Base-by-base conservation (phyloP, 352 stramenopile genomes). In the Phytophthora niederhauseri region DNA sequence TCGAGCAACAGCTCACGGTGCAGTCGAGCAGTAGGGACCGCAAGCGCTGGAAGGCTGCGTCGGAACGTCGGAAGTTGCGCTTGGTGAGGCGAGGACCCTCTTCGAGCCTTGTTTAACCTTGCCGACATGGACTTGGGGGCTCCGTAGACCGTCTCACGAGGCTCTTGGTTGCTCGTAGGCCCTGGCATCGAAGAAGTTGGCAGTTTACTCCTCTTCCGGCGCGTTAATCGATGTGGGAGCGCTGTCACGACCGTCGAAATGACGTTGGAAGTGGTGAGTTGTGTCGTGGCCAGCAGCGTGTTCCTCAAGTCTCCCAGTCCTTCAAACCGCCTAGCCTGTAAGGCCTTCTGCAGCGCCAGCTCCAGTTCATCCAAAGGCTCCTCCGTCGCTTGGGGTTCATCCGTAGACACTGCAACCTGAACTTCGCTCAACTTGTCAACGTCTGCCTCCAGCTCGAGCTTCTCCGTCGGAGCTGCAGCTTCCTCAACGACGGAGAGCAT, bases 261-360 rank as follows among this genome's bases (percentile, higher is more conserved):
- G 56, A 91, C 79, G 55, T 85, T 90, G 8, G 84, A 89, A 24
- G 73, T 82, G 30, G 81, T 89, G 50, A 91, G 78, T 62, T 87
- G 82, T 22, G 73, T 89, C 24, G 84, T 86, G 49, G 75, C 74
- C 34, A 86, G 45, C 34, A 72, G 77, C n/a, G 72, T 82, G 28
- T 81, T 79, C 15, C 70, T 66, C 26, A 75, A 59, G 12, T 51
- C 64, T 20, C 88, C 71, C 0, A 89, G 70, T 0, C 63, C 75
- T 20, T 78, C 71, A 63, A 91, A 90, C 36, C 80, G 69, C 6
- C 28, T 61, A 9, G 64, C 67, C 28, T 61, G 55, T 26, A 84
- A 24, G 17, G 72, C 66, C 17, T 73, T 64, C n/a, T 61, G 46
- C 22, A 91, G 53, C 9, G 80, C 74, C 1, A 72, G 12, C 52